Evolutionary conservation across 2,329 filamentous ascomycete genomes (phyloP), one percentile per base, ranked within the genome.

Genomic region (Fusarium zealandicum): DNA sequence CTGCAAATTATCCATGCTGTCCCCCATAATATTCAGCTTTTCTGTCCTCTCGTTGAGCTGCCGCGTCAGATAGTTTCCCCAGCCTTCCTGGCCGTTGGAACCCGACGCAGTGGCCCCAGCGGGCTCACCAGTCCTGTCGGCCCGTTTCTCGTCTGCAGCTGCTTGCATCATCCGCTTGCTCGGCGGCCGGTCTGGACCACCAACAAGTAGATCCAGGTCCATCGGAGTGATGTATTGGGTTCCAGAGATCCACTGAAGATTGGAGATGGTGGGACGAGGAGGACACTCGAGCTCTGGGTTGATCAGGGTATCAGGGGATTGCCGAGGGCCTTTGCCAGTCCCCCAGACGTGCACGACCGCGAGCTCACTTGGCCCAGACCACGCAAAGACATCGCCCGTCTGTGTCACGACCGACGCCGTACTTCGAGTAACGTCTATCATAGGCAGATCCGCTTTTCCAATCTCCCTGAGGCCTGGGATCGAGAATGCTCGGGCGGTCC

Each of bases 221-320:
- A 87, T 81, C 0, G 91, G 89, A 2, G 91, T 92, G 38, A 99
- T 83, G 66, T 96, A 90, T 73, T 97, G 93, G 1, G 93, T 98
- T 4, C 95, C 95, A 0, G 92, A 90, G 45, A 99, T 92, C 95
- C 95, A 99, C 75, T 98, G 92, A 31, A 99, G 75, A 67, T 96
- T 96, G 16, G 90, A 96, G 55, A 99, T 99, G 0, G 92, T 96
- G 1, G 95, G 95, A 2, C 95, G 86, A 11, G 91, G 82, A 2
- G 93, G 93, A 17, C 90, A 82, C 13, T 83, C 70, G 1, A 90
- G 82, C 52, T 90, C 81, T 0, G 90, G 87, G 70, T 98, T 96
- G 73, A 90, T 85, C 3, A 99, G 80, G 7, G 80, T 85, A 70
- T 97, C 93, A n/a, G 84, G 75, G 1, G 78, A 80, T 45, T 81